Percentiles rank a stretch among this genome's conserved stretches.
These are phyloP conservation scores for Tricholoma furcatifolium DNA, from an alignment of 768 basidiomycete genomes.

Conservation along the genomic window DNA sequence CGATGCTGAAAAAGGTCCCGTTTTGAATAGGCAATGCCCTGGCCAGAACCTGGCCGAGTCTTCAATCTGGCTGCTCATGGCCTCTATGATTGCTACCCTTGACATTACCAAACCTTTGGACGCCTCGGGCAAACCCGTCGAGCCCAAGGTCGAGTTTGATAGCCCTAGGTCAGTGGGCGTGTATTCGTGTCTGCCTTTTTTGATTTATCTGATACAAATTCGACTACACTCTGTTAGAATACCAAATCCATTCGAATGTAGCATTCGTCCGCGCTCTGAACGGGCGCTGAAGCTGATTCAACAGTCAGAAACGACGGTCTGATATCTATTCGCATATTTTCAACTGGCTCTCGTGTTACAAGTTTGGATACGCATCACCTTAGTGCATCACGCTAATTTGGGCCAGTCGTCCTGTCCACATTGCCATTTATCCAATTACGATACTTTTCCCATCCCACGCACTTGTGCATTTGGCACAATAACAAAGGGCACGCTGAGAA, in stretches of 20 bases:
- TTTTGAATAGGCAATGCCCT: constrained; percentile 51
- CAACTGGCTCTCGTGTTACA: background rate
- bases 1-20: background rate
- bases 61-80: constrained; percentile 58
- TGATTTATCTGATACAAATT: background rate
- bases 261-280: constrained; percentile 50
- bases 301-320: constrained; percentile 24
- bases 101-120: constrained; percentile 53
- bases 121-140: constrained; percentile 40
- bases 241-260: constrained; percentile 48
- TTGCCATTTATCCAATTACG: background rate
- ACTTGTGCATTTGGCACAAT: too few relatives aligned
- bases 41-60: constrained; percentile 63
- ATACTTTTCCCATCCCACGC: background rate
- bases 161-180: constrained; percentile 50
- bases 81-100: constrained; percentile 55
- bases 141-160: constrained; percentile 53
- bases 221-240: constrained; percentile 27
- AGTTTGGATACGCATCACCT: too few relatives aligned
- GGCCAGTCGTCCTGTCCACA: background rate
- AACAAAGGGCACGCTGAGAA: too few relatives aligned
- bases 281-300: constrained; percentile 39
- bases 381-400: background rate
- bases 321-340: constrained; percentile 1
- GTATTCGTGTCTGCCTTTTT: background rate